Evolutionary conservation across 345 rosid genomes (phyloP).

Genomic region (Dimocarpus longan): DNA sequence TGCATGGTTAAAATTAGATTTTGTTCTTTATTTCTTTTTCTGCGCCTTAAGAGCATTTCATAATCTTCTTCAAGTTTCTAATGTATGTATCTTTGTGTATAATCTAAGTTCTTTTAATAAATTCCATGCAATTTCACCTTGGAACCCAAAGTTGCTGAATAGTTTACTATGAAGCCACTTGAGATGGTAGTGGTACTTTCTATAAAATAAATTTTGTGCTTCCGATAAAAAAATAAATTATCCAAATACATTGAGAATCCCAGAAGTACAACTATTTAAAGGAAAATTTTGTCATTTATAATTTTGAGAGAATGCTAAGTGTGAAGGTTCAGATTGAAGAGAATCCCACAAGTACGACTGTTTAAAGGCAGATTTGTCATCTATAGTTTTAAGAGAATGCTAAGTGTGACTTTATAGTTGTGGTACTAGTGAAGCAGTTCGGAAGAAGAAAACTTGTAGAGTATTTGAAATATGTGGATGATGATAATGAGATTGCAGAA

Average conservation of each 20-base stretch:
- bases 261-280: not conserved
- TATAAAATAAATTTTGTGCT: not conserved
- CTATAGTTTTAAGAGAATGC: not conserved
- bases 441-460: not conserved
- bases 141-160: not conserved
- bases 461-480: not conserved
- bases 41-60: not conserved
- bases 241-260: not conserved
- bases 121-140: not conserved
- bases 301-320: not conserved
- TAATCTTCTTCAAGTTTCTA: constrained; percentile 2
- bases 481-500: not conserved
- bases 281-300: not conserved
- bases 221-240: not conserved
- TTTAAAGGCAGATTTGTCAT: not conserved
- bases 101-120: not conserved
- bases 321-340: too few relatives aligned
- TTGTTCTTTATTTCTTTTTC: not conserved
- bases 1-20: constrained; percentile 10
- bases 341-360: too few relatives aligned
- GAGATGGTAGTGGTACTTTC: not conserved
- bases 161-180: not conserved
- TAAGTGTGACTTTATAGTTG: not conserved
- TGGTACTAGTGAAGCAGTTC: not conserved
- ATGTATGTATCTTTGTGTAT: not conserved